phyloP scores from a whole-genome alignment of 805 yeast genomes.

The Starmerella bacillaris region DNA sequence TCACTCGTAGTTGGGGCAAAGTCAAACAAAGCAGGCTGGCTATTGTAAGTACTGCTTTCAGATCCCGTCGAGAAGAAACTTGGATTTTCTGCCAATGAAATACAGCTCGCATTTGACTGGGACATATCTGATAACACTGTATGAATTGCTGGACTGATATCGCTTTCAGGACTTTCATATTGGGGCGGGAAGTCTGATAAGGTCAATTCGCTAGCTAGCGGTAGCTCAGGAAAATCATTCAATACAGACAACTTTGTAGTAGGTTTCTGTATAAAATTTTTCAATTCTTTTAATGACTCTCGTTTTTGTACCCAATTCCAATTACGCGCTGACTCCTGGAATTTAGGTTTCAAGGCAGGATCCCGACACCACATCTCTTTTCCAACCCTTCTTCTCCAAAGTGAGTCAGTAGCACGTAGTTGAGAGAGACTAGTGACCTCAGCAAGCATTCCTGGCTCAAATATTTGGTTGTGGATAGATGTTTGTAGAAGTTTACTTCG shows the following conservation, averaged over 20 bases:
- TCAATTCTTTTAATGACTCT: not conserved
- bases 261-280: too few species aligned
- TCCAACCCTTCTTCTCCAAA: slow-evolving; percentile 8
- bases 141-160: too few species aligned
- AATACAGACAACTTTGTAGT: too few species aligned
- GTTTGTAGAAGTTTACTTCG: slow-evolving; percentile 26
- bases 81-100: too few species aligned
- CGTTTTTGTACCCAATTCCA: slow-evolving; percentile 12
- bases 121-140: too few species aligned
- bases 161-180: too few species aligned
- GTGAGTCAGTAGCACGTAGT: not conserved
- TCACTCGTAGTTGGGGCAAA: slow-evolving; percentile 20
- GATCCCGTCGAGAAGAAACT: too few species aligned
- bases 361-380: slow-evolving; percentile 8
- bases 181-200: slow-evolving; percentile 2
- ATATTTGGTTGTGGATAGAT: slow-evolving; percentile 34
- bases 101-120: too few species aligned
- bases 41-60: too few species aligned
- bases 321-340: slow-evolving; percentile 2
- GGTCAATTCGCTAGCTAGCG: slow-evolving; percentile 5
- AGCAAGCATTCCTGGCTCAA: slow-evolving; percentile 15
- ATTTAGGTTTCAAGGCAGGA: slow-evolving; percentile 8
- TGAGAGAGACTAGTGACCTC: not conserved
- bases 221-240: not conserved
- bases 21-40: too few species aligned